A percentile compares a stretch with the other conserved stretches of the same genome.
Evolutionary conservation across 345 rosid genomes (phyloP).

Genomic region (Salix viminalis): DNA sequence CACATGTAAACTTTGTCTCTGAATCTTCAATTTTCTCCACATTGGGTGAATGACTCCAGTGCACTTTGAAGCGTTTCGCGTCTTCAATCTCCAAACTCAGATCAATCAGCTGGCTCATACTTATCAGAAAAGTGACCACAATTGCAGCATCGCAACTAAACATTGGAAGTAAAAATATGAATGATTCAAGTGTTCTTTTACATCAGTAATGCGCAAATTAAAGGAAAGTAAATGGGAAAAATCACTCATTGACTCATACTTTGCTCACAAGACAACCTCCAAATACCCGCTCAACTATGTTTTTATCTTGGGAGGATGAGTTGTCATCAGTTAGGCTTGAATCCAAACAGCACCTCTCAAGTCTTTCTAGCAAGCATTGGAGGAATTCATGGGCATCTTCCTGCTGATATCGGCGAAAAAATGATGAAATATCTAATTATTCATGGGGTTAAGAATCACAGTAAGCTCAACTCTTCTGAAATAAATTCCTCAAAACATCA

Average conservation of each 20-base stretch:
- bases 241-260: constrained; percentile 31
- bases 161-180: neutral
- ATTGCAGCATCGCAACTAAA: constrained; percentile 68
- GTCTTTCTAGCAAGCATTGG: constrained; percentile 63
- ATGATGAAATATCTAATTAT: constrained; percentile 48
- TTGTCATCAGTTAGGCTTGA: constrained; percentile 15
- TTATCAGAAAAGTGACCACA: constrained; percentile 58
- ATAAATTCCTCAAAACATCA: neutral
- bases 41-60: constrained; percentile 64
- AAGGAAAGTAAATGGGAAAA: neutral
- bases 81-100: constrained; percentile 78
- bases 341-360: constrained; percentile 57
- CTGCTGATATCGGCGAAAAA: constrained; percentile 56
- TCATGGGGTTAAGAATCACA: constrained; percentile 38
- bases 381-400: constrained; percentile 92
- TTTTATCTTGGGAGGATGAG: constrained; percentile 26
- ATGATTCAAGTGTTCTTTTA: neutral
- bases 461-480: neutral
- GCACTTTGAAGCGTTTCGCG: constrained; percentile 51
- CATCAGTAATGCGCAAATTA: neutral
- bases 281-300: constrained; percentile 55
- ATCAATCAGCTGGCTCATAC: constrained; percentile 55
- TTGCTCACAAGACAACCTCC: constrained; percentile 69
- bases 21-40: constrained; percentile 72
- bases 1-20: constrained; percentile 55